Conservation (phyloP, 768 basidiomycete species). For the Cystobasidium tubakii region DNA sequence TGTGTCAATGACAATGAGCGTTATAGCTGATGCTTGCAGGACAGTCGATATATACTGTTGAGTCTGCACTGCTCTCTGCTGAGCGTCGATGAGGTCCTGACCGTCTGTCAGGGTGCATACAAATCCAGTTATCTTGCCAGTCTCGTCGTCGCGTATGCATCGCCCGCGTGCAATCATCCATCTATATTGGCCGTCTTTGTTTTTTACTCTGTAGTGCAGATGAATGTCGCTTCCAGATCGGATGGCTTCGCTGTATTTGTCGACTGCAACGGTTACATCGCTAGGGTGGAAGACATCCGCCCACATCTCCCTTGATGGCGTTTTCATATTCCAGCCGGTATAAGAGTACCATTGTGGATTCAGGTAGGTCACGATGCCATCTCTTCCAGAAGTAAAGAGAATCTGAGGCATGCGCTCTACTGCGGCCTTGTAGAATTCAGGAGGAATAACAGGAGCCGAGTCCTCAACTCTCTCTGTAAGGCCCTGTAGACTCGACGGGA, state of each 20-base stretch:
- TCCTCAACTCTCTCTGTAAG: constrained; percentile 2
- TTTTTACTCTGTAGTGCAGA: constrained; percentile 21
- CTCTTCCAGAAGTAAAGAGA: constrained; percentile 10
- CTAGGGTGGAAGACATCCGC: constrained; percentile 29
- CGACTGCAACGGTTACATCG: constrained; percentile 14
- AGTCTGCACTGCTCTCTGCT: constrained; percentile 18
- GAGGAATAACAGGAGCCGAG: background rate
- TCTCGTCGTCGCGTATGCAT: constrained; percentile 5
- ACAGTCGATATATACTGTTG: constrained; percentile 29
- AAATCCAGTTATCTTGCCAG: constrained; percentile 21
- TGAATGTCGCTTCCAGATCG: constrained; percentile 17
- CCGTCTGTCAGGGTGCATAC: constrained; percentile 31
- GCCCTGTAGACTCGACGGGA: background rate
- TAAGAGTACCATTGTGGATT: constrained; percentile 34
- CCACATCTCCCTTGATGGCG: constrained; percentile 14
- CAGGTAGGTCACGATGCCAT: constrained; percentile 27
- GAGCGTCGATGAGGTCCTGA: constrained; percentile 32
- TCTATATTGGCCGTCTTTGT: constrained; percentile 8
- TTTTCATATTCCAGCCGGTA: constrained; percentile 24
- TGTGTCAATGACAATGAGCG: constrained; percentile 20
- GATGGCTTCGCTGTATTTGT: constrained; percentile 10
- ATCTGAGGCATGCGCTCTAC: constrained; percentile 32
- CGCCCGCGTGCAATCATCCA: constrained; percentile 28
- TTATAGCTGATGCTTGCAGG: constrained; percentile 3
- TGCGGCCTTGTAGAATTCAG: constrained; percentile 27